Evolutionary conservation across 441 rosid genomes (phyloP), one percentile per base, ranked within the genome.

Genomic region (Populus hybrid): DNA sequence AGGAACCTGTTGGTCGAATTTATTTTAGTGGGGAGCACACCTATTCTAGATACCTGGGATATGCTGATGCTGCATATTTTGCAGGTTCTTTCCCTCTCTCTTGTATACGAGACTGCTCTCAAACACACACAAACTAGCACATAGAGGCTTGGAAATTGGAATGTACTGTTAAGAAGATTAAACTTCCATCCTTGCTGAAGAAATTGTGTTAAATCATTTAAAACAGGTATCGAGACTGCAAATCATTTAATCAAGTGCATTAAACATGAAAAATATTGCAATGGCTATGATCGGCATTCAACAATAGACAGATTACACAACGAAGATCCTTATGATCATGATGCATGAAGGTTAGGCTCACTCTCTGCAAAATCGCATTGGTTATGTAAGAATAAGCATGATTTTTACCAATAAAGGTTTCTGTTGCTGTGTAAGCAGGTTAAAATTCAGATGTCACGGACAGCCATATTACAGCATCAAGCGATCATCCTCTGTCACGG

Each of bases 21-120:
- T 84, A 71, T 76, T 84, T 84, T 66, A 74, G 82, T 1, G 84
- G 86, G 6, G 86, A 84, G 73, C 86, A 84, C 40, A 76, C 79
- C 10, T 63, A 69, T 68, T 63, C 72, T 14, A 76, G 46, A 61
- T 81, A 72, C 34, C 23, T 65, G 2, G 84, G 82, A 26, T 81
- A 78, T 64, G 78, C 76, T 46, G 68, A 78, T 59, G 84, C 82
- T 54, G 86, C 77, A 35, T 78, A 84, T 61, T 66, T 65, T 73
- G 77, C 86, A 69, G 84, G 86, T 83, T 50, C 26, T 20, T 9
- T 64, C 16, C 57, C 11, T 57, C 11, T 67, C 57, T 40, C 59
- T 61, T 46, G 18, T 12, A 14, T 46, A 46, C 18, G 16, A 46
- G 57, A 46, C 57, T 46, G 57, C 57, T 46, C 5, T 6, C n/a